Evolutionary conservation across 108 stramenopile species (phyloP).

Genomic region (Nannochloropsis granulata): DNA sequence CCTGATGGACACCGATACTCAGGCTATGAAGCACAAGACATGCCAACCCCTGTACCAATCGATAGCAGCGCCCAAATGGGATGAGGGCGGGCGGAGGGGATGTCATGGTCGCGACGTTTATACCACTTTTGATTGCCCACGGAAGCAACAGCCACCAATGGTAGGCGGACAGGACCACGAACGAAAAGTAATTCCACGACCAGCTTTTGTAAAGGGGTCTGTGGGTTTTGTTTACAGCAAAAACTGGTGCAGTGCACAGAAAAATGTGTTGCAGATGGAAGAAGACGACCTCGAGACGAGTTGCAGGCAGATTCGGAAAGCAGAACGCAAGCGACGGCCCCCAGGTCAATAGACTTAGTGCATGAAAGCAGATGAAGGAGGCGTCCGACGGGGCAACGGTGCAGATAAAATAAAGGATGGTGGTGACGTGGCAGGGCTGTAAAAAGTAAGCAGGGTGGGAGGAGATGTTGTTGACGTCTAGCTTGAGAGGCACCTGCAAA

Average conservation of each 20-base stretch:
- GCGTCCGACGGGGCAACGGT: background rate
- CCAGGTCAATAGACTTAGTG: background rate
- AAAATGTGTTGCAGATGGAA: background rate
- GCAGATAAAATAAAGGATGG: background rate
- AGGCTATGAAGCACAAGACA: background rate
- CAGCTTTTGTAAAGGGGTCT: background rate
- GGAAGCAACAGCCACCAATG: background rate
- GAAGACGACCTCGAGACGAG: background rate
- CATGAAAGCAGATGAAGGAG: background rate
- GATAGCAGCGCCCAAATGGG: background rate
- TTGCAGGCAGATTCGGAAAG: background rate
- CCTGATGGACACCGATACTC: background rate
- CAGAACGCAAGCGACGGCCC: background rate
- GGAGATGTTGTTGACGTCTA: background rate
- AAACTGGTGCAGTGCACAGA: background rate
- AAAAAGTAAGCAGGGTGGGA: background rate
- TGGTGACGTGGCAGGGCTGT: background rate
- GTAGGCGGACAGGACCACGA: background rate
- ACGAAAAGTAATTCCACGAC: background rate
- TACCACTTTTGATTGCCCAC: background rate
- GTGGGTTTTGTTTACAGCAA: background rate
- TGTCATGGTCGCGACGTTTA: background rate
- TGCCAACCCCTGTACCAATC: background rate
- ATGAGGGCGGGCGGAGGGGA: background rate
- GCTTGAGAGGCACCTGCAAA: background rate